Base-by-base conservation (phyloP, 2,329 filamentous ascomycete species). In the Fusarium sp. region DNA sequence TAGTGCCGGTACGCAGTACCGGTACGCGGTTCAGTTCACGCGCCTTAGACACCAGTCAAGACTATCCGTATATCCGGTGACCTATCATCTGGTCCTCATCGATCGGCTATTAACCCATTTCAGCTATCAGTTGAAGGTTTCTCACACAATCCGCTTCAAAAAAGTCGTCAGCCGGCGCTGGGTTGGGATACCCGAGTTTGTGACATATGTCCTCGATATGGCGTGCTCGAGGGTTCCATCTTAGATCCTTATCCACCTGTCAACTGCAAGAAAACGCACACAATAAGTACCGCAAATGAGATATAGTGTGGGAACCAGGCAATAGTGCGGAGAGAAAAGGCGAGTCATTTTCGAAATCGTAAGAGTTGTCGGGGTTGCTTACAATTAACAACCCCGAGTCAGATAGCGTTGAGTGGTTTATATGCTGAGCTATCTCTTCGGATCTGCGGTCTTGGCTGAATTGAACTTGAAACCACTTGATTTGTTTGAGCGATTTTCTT, bases 191-290 rank as follows among this genome's bases (percentile, higher is more conserved):
- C 33, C 56, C 51, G 24, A 42, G 36, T 48, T 73, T 65, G 57
- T 71, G 65, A 71, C 68, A 73, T 73, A 63, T 7, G 51, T 63
- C 49, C 45, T 46, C 8, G 24, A 50, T 52, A 73, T 73, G 71
- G 24, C 71, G 71, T 73, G 71, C 66, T 73, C 39, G n/a, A 13
- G 14, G 34, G 53, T 46, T 60, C 59, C 58, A 63, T 58, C 63
- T 50, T 7, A 18, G 44, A 14, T 6, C 13, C 45, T 18, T 33
- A 28, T 59, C 40, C 10, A 26, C 58, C 71, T 68, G 38, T 68
- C 38, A 67, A 55, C 22, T 20, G 22, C 13, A 9, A 6, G n/a
- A 6, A 20, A 64, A 4, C 20, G 54, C 66, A 68, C 66, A 68
- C 46, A 64, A 68, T 68, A 51, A 14, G 6, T 24, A 36, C n/a